phyloP scores from a whole-genome alignment of 768 basidiomycete species.

The Pisolithus marmoratus region DNA sequence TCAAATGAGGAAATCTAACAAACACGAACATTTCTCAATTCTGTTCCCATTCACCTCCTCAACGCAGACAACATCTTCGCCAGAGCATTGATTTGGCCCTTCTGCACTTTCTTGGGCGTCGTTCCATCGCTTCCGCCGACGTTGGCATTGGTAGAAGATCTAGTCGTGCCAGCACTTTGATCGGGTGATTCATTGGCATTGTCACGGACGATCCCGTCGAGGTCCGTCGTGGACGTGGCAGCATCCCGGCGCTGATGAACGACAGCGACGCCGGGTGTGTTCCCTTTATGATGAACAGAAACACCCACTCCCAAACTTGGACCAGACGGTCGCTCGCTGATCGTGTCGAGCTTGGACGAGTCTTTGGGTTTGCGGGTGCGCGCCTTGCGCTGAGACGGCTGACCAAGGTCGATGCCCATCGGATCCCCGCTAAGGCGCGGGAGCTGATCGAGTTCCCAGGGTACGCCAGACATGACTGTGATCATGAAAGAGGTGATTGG shows the following conservation, averaged over 20 bases:
- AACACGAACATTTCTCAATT: slow-evolving; percentile 18
- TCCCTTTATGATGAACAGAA: background rate
- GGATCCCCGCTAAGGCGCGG: slow-evolving; percentile 62
- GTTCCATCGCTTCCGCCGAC: slow-evolving; percentile 24
- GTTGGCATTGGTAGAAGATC: background rate
- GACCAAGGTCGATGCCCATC: slow-evolving; percentile 55
- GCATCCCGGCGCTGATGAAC: slow-evolving; percentile 53
- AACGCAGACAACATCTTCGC: slow-evolving; percentile 89
- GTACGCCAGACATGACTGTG: slow-evolving; percentile 70
- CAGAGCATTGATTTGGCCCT: slow-evolving; percentile 82
- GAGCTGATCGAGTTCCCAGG: slow-evolving; percentile 66
- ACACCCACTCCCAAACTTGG: background rate
- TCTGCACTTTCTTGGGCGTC: slow-evolving; percentile 72
- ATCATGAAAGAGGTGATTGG: background rate
- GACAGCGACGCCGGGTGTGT: slow-evolving; percentile 20
- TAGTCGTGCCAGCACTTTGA: background rate
- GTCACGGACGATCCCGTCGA: slow-evolving; percentile 31
- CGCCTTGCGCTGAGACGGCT: slow-evolving; percentile 52
- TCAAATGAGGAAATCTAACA: background rate
- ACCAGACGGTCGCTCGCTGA: slow-evolving; percentile 55
- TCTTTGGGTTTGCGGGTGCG: slow-evolving; percentile 67
- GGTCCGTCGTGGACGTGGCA: slow-evolving; percentile 71
- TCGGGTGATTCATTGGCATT: background rate
- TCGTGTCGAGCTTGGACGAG: slow-evolving; percentile 57
- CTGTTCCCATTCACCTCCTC: slow-evolving; percentile 46